phyloP scores from a whole-genome alignment of 139 green algal genomes.

The Chlorella sorokiniana region DNA sequence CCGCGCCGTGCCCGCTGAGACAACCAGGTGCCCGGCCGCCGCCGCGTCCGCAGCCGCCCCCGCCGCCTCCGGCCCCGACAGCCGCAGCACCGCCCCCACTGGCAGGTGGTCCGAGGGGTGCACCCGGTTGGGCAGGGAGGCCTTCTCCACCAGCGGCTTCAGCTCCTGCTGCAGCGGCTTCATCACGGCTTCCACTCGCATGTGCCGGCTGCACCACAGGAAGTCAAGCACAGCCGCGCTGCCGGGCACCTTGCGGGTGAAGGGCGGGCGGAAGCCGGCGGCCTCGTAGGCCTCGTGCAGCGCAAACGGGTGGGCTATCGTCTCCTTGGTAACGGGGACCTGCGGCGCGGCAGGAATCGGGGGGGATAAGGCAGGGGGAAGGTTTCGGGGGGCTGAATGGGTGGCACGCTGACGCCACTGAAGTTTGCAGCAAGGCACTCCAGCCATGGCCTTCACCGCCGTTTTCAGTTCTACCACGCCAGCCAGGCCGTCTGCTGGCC shows the following conservation, averaged over 20 bases:
- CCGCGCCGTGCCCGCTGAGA: too few species aligned
- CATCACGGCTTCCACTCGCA: slow-evolving; percentile 40
- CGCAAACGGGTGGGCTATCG: slow-evolving; percentile 52
- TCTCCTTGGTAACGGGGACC: slow-evolving; percentile 31
- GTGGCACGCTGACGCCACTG: not conserved
- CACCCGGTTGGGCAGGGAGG: slow-evolving; percentile 50
- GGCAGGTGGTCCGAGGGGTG: slow-evolving; percentile 63
- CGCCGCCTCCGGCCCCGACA: not conserved
- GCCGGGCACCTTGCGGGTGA: slow-evolving; percentile 27
- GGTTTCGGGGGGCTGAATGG: not conserved
- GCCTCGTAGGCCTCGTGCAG: slow-evolving; percentile 53
- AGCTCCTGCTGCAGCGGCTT: slow-evolving; percentile 30
- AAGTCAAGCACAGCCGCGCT: slow-evolving; percentile 48
- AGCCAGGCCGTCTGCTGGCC: not conserved
- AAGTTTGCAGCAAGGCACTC: too few species aligned
- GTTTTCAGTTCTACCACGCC: not conserved
- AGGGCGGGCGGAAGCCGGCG: slow-evolving; percentile 10
- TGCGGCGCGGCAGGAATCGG: not conserved
- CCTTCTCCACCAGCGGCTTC: slow-evolving; percentile 24
- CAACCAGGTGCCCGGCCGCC: too few species aligned
- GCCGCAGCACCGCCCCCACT: slow-evolving; percentile 49
- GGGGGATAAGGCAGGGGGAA: not conserved
- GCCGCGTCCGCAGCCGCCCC: not conserved
- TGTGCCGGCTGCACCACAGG: slow-evolving; percentile 49
- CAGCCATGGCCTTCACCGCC: too few species aligned